Base-by-base conservation (phyloP, 2,329 filamentous ascomycete genomes). In the Fusarium sp. region DNA sequence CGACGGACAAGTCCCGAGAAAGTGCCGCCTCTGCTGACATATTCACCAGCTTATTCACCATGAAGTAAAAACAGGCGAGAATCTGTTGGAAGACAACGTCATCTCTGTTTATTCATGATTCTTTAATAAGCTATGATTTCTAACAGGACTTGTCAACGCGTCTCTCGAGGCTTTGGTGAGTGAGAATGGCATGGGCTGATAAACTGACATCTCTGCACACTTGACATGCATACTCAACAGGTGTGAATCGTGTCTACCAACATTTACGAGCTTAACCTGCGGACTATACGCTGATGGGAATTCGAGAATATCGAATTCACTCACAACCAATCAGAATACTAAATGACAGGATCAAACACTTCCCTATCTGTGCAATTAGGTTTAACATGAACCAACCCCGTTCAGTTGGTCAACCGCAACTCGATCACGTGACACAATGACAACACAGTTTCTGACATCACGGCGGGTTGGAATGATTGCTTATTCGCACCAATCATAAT, bases 401-500 rank as follows among this genome's bases (percentile, higher is more conserved):
- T 27, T 54, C 10, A 31, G 27, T 54, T 13, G 6, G 50, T 10
- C 50, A 54, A 33, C 27, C 9, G 11, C 50, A 54, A 54, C 11
- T 54, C 18, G 5, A 16, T 60, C 72, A 75, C 72, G 72, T 74
- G 72, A 74, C 13, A 56, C 31, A 7, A 64, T 33, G 18, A 33
- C 35, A 56, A 20, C 8, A 24, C 24, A 22, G 16, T 29, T 31
- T 27, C 31, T 43, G 20, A 35, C 56, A 56, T 56, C 50, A 27
- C 35, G n/a, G 57, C 31, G 63, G 27, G 24, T 59, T 31, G 56
- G 20, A 35, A 68, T 60, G 72, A 20, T 59, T 52, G 60, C 48
- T 48, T 37, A 59, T 62, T 68, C 39, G 20, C 50, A 61, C 76
- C 76, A 78, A 78, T 78, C 76, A 78, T 27, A 61, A 31, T 31